These are phyloP conservation scores for Castanopsis chinensis DNA, from an alignment of 306 rosid species.

Conservation along the genomic window DNA sequence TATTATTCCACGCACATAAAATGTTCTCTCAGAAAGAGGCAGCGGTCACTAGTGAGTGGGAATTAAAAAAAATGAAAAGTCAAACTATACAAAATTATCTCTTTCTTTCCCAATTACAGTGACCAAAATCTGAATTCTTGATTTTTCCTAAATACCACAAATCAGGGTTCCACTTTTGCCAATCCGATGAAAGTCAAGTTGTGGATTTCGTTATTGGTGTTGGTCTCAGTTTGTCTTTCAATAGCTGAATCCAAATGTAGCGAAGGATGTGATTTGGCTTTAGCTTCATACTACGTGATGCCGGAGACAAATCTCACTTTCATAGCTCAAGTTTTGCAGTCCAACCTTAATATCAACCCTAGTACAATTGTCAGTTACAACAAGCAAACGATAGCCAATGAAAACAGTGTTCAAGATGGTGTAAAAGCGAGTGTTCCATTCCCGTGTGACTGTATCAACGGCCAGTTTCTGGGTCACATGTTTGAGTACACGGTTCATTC, in stretches of 20 bases:
- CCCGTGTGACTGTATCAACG: slow-evolving; percentile 49
- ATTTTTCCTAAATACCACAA: neutral
- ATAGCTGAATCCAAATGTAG: slow-evolving; percentile 51
- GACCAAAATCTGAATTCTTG: neutral
- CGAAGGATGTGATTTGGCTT: slow-evolving; percentile 52
- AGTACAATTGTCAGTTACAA: slow-evolving; percentile 32
- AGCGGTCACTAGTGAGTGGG: no score
- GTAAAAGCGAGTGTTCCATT: slow-evolving; percentile 44
- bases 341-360: neutral
- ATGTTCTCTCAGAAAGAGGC: no score
- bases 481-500: slow-evolving; percentile 35
- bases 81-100: neutral
- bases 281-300: slow-evolving; percentile 51
- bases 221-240: slow-evolving; percentile 20
- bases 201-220: slow-evolving; percentile 18
- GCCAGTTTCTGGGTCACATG: slow-evolving; percentile 51
- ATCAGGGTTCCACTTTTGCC: neutral
- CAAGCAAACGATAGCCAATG: slow-evolving; percentile 11
- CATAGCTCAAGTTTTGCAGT: slow-evolving; percentile 19
- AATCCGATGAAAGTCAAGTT: slow-evolving; percentile 43
- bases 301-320: neutral
- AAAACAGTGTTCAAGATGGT: neutral
- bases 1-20: no score
- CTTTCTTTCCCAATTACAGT: neutral
- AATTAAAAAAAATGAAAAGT: no score